Evolutionary conservation across 345 rosid species (phyloP).

Genomic region (Bretschneidera sinensis): DNA sequence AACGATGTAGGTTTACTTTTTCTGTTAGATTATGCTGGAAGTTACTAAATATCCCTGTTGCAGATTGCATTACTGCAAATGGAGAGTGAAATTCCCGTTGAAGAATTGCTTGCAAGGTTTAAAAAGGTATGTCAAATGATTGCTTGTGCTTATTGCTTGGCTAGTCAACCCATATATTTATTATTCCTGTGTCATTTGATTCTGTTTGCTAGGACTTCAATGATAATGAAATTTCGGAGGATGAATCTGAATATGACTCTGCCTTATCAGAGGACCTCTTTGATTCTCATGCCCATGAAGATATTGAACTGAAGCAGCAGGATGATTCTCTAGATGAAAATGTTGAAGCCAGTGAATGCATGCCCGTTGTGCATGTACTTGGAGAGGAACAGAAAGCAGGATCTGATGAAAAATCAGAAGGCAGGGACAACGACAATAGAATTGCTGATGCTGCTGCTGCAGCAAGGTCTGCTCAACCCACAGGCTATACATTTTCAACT

Average conservation of each 20-base stretch:
- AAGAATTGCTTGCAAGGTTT: slow-evolving; percentile 90
- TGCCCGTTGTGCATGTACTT: slow-evolving; percentile 24
- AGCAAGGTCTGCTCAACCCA: slow-evolving; percentile 99
- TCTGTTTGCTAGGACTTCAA: slow-evolving; percentile 48
- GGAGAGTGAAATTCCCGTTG: slow-evolving; percentile 89
- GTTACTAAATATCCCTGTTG: slow-evolving; percentile 14
- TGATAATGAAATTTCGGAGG: slow-evolving; percentile 56
- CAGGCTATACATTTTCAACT: slow-evolving; percentile 93
- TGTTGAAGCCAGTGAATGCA: slow-evolving; percentile 33
- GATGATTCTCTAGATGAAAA: slow-evolving; percentile 35
- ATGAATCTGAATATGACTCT: slow-evolving; percentile 63
- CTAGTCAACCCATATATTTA: slow-evolving; percentile 12
- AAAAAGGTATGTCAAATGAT: slow-evolving; percentile 68
- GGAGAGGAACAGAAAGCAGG: slow-evolving; percentile 34
- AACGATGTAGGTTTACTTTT: slow-evolving; percentile 1
- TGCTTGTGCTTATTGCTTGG: slow-evolving; percentile 17
- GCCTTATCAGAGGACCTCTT: slow-evolving; percentile 49
- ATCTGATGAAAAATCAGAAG: slow-evolving; percentile 33
- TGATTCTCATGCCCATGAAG: slow-evolving; percentile 32
- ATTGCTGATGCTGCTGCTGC: slow-evolving; percentile 99
- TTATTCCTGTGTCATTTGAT: slow-evolving; percentile 21
- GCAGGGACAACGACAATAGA: slow-evolving; percentile 49
- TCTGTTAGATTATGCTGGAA: background rate
- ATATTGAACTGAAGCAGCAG: slow-evolving; percentile 32
- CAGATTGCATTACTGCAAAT: slow-evolving; percentile 81